A percentile compares a stretch with the other conserved stretches of the same genome.
Conservation (phyloP, 768 basidiomycete species). For the Gymnopilus dilepis region DNA sequence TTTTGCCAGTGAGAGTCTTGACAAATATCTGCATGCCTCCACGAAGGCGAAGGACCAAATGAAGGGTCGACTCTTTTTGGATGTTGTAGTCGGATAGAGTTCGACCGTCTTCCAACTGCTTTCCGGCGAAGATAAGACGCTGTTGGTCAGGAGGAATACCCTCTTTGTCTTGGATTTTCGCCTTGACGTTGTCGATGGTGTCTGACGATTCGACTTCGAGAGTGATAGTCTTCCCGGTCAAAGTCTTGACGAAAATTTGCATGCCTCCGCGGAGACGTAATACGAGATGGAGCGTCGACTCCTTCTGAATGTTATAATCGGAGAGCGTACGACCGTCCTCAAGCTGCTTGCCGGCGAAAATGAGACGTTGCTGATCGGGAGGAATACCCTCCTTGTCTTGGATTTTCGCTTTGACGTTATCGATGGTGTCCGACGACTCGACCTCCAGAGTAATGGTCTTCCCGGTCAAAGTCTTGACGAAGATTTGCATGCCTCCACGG, state of each 20-base stretch:
- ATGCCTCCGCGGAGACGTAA: conserved; percentile 73
- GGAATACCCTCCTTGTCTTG: conserved; percentile 87
- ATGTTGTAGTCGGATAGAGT: conserved; percentile 82
- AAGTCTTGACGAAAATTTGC: conserved; percentile 76
- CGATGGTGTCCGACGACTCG: conserved; percentile 92
- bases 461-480: conserved; percentile 86
- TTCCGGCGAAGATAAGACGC: conserved; percentile 80
- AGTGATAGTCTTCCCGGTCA: conserved; percentile 80
- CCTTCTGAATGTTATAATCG: conserved; percentile 85
- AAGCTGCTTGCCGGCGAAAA: conserved; percentile 93
- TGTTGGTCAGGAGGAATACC: conserved; percentile 83
- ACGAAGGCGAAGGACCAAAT: conserved; percentile 43
- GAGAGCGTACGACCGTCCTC: conserved; percentile 93
- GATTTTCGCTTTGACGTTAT: conserved; percentile 86
- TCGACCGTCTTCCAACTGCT: conserved; percentile 80
- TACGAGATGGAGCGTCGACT: conserved; percentile 78
- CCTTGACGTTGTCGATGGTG: conserved; percentile 79
- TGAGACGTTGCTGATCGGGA: conserved; percentile 87
- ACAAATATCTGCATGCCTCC: conserved; percentile 24
- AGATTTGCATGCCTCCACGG: conserved; percentile 91
- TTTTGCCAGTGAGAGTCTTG: conserved; percentile 23
- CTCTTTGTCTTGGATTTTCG: conserved; percentile 82
- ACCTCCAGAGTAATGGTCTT: conserved; percentile 95
- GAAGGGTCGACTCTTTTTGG: conserved; percentile 75
- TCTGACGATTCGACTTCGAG: conserved; percentile 78